Base-by-base conservation (phyloP, 345 rosid genomes). In the Xanthoceras sorbifolium region DNA sequence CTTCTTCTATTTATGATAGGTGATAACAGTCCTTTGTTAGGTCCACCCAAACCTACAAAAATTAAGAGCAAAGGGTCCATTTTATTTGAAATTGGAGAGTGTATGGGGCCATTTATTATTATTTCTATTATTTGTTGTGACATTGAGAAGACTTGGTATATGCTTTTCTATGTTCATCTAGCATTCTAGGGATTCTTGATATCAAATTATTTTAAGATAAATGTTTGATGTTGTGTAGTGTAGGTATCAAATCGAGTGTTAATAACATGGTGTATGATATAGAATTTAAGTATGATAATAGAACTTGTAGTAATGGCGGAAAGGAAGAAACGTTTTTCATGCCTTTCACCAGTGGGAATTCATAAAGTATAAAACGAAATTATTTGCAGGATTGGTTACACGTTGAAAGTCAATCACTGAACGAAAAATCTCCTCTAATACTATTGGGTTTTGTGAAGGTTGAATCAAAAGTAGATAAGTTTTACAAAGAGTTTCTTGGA, bases 41-140 rank as follows among this genome's bases (percentile, higher is more conserved):
- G 81, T 78, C 67, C 61, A 72, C 71, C 61, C 34, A n/a, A 63
- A 20, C 59, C 25, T n/a, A 5, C 22, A n/a, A 29, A 34, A 73
- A 62, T 63, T 63, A 73, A 63, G 74, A 60, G 22, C 64, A 3
- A 71, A 25, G 80, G 80, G 72, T 54, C 76, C 80, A 48, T 65
- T 32, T 4, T 42, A 42, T 42, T 42, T 42, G 12, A 28, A 8
- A 54, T 25, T 50, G 36, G 14, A 69, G 62, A 9, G 28, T n/a
- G n/a, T 10, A 66, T 72, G 77, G 77, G 73, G 25, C 81, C 76
- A 62, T 71, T 4, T 10, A 40, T 26, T 72, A 4, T 12, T 52
- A 17, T 7, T 76, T 18, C 44, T 3, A 12, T 71, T 14, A 34
- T 71, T n/a, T 67, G 28, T 67, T 23, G 48, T 42, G 5, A 44